Evolutionary conservation across 1,284 basidiomycete genomes (phyloP), one percentile per base, ranked within the genome.

Genomic region (Somion occarium): DNA sequence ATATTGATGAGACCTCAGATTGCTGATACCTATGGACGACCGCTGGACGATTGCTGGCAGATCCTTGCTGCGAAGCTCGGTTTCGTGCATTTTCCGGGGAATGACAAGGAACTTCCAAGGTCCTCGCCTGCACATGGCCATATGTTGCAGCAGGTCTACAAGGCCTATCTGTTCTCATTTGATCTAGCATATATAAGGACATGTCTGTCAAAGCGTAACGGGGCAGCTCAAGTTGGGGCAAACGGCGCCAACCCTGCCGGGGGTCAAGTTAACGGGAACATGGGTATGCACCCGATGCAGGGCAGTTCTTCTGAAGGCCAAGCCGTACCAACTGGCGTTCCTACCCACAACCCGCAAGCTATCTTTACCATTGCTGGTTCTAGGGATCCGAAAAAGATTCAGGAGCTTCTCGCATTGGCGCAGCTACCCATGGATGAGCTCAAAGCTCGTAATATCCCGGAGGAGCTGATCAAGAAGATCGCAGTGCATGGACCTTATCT

Each of bases 51-150:
- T 23, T 55, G 73, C 49, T 90, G 87, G 88, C 61, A 75, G 12
- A 66, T 82, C 43, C 78, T 90, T 53, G 87, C 78, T 11, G 85
- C 73, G 12, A 75, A 74, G 37, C 69, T 90, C 62, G 82, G 81
- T 5, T 81, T 83, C 57, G 72, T 81, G 2, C 72, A 80, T 46
- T 82, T 87, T 54, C 78, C 79, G 2, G 81, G 73, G 2, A 76
- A 65, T 9, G 78, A 78, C 2, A 61, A 67, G 1, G 78, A 84
- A 53, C 82, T 83, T 7, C 69, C 77, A 2, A 79, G 75, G 54
- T 75, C 75, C 15, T 80, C 78, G 2, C 84, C 84, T 3, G 79
- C 62, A 13, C 71, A 79, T 30, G 86, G 83, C 0, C 73, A 77
- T 43, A 79, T 79, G 15, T 66, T 90, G 5, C 73, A 75, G 1